A percentile compares a stretch with the other conserved stretches of the same genome.
phyloP scores from a whole-genome alignment of 2,329 filamentous ascomycete species.

The Fusarium buharicum region DNA sequence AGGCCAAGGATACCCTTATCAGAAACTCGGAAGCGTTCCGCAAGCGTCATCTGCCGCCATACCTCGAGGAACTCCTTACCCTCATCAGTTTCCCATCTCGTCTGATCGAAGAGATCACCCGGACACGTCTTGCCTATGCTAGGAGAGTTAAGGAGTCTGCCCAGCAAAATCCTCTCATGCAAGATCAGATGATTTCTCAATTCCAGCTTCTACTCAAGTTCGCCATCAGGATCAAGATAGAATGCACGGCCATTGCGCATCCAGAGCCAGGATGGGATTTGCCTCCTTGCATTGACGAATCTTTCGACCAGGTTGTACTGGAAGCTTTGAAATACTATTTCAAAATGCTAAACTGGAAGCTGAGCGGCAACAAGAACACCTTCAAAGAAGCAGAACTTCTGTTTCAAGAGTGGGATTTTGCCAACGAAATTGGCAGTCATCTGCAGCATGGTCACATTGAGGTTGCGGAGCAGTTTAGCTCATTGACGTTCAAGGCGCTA shows the following conservation, averaged over 20 bases:
- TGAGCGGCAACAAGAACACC: conserved; percentile 97
- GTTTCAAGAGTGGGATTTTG: conserved; percentile 98
- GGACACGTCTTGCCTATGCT: conserved; percentile 88
- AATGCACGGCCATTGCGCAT: conserved; percentile 84
- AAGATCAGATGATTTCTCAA: conserved; percentile 97
- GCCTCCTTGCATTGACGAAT: conserved; percentile 95
- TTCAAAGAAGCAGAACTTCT: conserved; percentile 99
- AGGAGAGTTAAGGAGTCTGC: conserved; percentile 95
- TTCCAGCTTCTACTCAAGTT: conserved; percentile 94
- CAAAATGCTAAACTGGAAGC: conserved; percentile 97
- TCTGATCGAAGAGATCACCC: conserved; percentile 95
- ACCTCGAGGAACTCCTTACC: conserved; percentile 94
- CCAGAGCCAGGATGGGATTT: conserved; percentile 94
- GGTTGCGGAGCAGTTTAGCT: conserved; percentile 96
- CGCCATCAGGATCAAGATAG: conserved; percentile 90
- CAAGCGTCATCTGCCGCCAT: conserved; percentile 90
- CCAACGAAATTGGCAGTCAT: conserved; percentile 89
- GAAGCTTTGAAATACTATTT: conserved; percentile 98
- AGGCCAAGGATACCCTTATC: conserved; percentile 92
- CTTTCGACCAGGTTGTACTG: conserved; percentile 90
- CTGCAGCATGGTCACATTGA: conserved; percentile 95
- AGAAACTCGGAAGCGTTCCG: conserved; percentile 85
- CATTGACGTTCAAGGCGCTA: conserved; percentile 91
- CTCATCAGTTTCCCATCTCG: conserved; percentile 97
- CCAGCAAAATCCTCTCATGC: conserved; percentile 91